Percentiles rank a stretch among this genome's conserved stretches.
Conservation (phyloP, 352 stramenopile genomes). For the Aphanomyces cochlioides region DNA sequence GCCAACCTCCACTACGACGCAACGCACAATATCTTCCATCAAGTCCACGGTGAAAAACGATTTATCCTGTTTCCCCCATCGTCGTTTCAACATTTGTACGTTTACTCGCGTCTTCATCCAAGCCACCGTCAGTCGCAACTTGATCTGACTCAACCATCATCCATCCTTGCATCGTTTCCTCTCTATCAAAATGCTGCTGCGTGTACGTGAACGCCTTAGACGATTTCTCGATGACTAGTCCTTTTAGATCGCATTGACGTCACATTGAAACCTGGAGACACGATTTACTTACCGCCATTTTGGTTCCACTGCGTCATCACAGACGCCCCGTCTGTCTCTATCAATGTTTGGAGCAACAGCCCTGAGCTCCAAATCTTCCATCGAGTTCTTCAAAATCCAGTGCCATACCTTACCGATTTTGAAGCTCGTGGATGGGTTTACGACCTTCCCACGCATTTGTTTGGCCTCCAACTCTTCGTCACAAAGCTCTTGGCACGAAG, state of each 20-base stretch:
- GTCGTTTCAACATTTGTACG: slow-evolving; percentile 12
- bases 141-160: background rate
- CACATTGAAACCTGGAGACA: slow-evolving; percentile 27
- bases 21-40: slow-evolving; percentile 32
- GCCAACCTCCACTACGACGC: slow-evolving; percentile 32
- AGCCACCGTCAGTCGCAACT: slow-evolving; percentile 30
- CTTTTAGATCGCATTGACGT: slow-evolving; percentile 16
- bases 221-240: too few relatives aligned
- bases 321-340: slow-evolving; percentile 14
- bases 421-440: slow-evolving; percentile 13
- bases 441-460: slow-evolving; percentile 14
- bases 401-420: slow-evolving; percentile 14
- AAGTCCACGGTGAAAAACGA: slow-evolving; percentile 19
- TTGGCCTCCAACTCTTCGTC: slow-evolving; percentile 13
- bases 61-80: slow-evolving; percentile 30
- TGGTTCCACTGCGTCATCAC: slow-evolving; percentile 33
- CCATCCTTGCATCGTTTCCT: slow-evolving; percentile 2
- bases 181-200: slow-evolving; percentile 9
- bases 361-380: background rate
- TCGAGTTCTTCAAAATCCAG: background rate
- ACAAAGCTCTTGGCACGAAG: background rate
- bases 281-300: slow-evolving; percentile 32
- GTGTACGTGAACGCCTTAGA: background rate
- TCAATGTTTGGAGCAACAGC: slow-evolving; percentile 32
- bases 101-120: slow-evolving; percentile 30